A percentile compares a stretch with the other conserved stretches of the same genome.
phyloP scores from a whole-genome alignment of 148 eudicot species.

The Persicaria tinctoria region DNA sequence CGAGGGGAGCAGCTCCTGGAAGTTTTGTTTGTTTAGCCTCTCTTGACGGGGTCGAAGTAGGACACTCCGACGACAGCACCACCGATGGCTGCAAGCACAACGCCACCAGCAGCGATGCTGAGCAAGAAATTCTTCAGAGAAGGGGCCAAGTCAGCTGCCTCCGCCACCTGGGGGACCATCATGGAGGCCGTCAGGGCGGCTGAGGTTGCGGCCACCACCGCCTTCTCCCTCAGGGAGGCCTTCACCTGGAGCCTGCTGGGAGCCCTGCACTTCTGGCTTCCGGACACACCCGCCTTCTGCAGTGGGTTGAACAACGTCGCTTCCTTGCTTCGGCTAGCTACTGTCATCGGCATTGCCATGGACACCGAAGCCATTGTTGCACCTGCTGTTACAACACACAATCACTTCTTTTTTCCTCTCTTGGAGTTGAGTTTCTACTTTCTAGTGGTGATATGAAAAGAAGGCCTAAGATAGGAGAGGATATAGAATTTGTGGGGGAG shows the following conservation, averaged over 20 bases:
- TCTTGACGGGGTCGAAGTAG: slow-evolving; percentile 61
- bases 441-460: slow-evolving; percentile 4
- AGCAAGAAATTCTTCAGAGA: slow-evolving; percentile 54
- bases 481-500: slow-evolving; percentile 5
- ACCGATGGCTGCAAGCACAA: slow-evolving; percentile 36
- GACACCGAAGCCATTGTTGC: slow-evolving; percentile 40
- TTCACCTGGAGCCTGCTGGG: slow-evolving; percentile 18
- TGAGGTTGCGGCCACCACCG: slow-evolving; percentile 34
- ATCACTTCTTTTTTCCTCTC: neutral
- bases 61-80: slow-evolving; percentile 52
- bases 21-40: slow-evolving; percentile 2
- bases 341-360: slow-evolving; percentile 36
- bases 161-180: slow-evolving; percentile 49
- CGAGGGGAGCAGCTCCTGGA: neutral
- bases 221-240: slow-evolving; percentile 49
- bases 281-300: slow-evolving; percentile 4
- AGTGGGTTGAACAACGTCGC: slow-evolving; percentile 39
- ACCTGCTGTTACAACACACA: neutral
- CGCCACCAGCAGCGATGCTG: slow-evolving; percentile 51
- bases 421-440: neutral
- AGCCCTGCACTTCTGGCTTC: slow-evolving; percentile 14
- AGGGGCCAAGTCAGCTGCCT: slow-evolving; percentile 40
- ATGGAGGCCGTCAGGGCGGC: slow-evolving; percentile 39
- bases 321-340: slow-evolving; percentile 16
- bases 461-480: neutral